phyloP scores from a whole-genome alignment of 768 basidiomycete species.

The Rhodotorula toruloides region DNA sequence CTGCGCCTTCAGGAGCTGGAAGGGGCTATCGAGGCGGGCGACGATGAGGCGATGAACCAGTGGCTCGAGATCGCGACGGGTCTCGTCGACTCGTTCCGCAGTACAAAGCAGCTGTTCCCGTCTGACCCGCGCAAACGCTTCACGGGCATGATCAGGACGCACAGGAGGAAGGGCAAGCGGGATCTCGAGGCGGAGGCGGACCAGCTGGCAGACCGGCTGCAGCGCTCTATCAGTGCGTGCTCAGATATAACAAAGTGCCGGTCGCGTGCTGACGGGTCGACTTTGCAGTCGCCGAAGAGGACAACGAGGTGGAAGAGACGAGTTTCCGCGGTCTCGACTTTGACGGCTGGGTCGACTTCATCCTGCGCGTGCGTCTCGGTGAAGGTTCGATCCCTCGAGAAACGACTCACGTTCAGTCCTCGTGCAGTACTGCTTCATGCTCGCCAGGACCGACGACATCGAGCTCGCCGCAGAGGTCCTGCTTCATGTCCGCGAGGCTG shows the following conservation, averaged over 20 bases:
- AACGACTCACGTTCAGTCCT: neutral
- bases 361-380: slow-evolving; percentile 82
- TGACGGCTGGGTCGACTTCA: slow-evolving; percentile 75
- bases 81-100: slow-evolving; percentile 80
- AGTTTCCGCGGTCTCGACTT: slow-evolving; percentile 76
- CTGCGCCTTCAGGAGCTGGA: slow-evolving; percentile 53
- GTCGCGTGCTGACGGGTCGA: neutral
- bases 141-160: slow-evolving; percentile 27
- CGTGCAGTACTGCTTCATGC: slow-evolving; percentile 66
- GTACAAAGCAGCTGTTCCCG: slow-evolving; percentile 76
- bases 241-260: neutral
- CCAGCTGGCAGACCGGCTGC: slow-evolving; percentile 47
- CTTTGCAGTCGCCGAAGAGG: slow-evolving; percentile 42
- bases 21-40: slow-evolving; percentile 47
- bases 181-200: slow-evolving; percentile 45
- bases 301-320: slow-evolving; percentile 58
- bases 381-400: too few species aligned
- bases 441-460: slow-evolving; percentile 61
- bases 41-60: slow-evolving; percentile 57
- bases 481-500: slow-evolving; percentile 67
- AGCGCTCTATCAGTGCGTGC: slow-evolving; percentile 45
- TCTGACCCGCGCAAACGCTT: slow-evolving; percentile 52
- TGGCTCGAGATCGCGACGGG: slow-evolving; percentile 82
- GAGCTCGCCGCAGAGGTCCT: slow-evolving; percentile 69
- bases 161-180: slow-evolving; percentile 19